Evolutionary conservation across 805 yeast genomes (phyloP).

Genomic region (Suhomyces canberraensis): DNA sequence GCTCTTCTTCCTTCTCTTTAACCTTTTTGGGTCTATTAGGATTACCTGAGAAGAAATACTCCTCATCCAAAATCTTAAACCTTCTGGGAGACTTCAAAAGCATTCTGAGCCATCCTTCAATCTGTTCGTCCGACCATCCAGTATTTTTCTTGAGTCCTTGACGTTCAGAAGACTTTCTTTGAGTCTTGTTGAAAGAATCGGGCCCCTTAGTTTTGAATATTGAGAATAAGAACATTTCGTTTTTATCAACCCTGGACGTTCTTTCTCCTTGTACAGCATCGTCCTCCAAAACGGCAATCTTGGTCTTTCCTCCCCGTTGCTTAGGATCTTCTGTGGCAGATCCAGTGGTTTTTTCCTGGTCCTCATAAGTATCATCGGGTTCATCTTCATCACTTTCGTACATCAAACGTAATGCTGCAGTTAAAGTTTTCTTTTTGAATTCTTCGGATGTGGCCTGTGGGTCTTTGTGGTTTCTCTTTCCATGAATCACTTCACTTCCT

Average conservation of each 20-base stretch:
- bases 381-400: conserved; percentile 83
- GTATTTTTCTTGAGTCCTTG: conserved; percentile 48
- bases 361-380: conserved; percentile 73
- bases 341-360: conserved; percentile 44
- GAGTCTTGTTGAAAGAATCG: conserved; percentile 34
- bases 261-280: conserved; percentile 1
- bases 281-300: conserved; percentile 31
- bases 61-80: conserved; percentile 60
- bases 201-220: conserved; percentile 49
- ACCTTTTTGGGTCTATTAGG: conserved; percentile 11
- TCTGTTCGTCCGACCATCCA: conserved; percentile 83
- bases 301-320: conserved; percentile 12
- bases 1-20: not conserved
- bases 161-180: conserved; percentile 53
- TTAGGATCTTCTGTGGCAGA: conserved; percentile 13
- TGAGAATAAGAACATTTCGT: conserved; percentile 57
- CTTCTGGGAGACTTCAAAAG: conserved; percentile 61
- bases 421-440: conserved; percentile 54
- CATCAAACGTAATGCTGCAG: conserved; percentile 58
- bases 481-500: conserved; percentile 24
- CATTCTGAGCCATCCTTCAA: conserved; percentile 91
- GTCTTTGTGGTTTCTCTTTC: conserved; percentile 26
- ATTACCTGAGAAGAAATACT: conserved; percentile 34
- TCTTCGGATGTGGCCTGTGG: conserved; percentile 28
- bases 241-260: conserved; percentile 32